These are phyloP conservation scores for Debaryomyces maramus DNA, from an alignment of 805 yeast genomes.

Conservation along the genomic window DNA sequence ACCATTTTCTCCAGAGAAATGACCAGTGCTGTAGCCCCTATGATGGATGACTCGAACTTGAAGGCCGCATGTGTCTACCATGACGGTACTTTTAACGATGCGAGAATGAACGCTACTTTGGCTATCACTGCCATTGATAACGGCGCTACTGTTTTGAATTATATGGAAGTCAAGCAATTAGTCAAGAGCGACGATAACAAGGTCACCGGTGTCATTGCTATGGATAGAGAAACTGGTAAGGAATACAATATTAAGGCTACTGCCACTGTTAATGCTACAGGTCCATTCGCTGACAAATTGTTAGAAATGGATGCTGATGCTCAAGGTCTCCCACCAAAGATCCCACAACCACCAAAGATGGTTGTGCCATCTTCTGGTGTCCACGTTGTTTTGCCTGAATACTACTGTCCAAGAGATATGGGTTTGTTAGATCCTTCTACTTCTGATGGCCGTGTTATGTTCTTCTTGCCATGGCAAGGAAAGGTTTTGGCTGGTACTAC, in stretches of 20 bases:
- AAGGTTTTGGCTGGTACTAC: constrained; percentile 96
- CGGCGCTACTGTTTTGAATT: constrained; percentile 90
- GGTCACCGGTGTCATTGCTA: constrained; percentile 73
- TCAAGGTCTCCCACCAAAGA: constrained; percentile 60
- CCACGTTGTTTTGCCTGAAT: constrained; percentile 88
- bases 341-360: constrained; percentile 60
- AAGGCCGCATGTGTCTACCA: constrained; percentile 93
- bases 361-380: constrained; percentile 96
- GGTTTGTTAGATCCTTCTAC: constrained; percentile 92
- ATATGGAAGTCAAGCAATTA: constrained; percentile 76
- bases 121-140: constrained; percentile 82
- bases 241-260: constrained; percentile 64
- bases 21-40: constrained; percentile 78
- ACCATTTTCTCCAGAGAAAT: constrained; percentile 67
- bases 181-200: constrained; percentile 61
- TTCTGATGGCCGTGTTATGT: constrained; percentile 93
- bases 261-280: constrained; percentile 87
- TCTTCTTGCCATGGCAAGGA: constrained; percentile 97
- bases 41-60: constrained; percentile 73
- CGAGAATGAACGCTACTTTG: constrained; percentile 83
- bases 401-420: constrained; percentile 81
- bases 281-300: constrained; percentile 84
- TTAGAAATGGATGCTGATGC: constrained; percentile 83
- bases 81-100: constrained; percentile 92
- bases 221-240: constrained; percentile 68